phyloP scores from a whole-genome alignment of 2,329 filamentous ascomycete species.

The Fusarium concolor region DNA sequence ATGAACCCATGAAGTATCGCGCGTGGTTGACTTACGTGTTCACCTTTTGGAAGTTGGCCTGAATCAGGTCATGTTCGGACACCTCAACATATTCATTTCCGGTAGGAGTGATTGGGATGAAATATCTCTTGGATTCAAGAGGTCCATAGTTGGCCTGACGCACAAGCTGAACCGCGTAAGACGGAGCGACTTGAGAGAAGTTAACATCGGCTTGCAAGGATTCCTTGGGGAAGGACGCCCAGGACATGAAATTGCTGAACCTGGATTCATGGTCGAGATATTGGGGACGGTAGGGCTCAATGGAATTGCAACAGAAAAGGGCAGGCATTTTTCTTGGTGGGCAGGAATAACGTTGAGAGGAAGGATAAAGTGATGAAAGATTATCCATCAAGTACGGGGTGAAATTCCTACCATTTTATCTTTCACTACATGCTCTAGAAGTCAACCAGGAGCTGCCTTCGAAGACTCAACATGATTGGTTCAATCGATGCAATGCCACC shows the following conservation, averaged over 20 bases:
- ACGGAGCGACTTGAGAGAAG: neutral
- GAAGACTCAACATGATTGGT: neutral
- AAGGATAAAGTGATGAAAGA: too few relatives aligned
- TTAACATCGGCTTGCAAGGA: neutral
- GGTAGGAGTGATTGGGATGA: neutral
- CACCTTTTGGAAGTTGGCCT: constrained; percentile 1
- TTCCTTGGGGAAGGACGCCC: neutral
- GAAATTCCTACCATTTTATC: too few relatives aligned
- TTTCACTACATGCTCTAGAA: too few relatives aligned
- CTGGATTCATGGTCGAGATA: neutral
- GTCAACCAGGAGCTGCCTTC: too few relatives aligned
- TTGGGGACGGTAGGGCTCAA: neutral
- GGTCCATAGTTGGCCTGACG: neutral
- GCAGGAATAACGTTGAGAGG: too few relatives aligned
- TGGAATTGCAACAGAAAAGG: neutral
- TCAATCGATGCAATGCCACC: neutral
- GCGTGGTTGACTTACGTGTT: constrained; percentile 5
- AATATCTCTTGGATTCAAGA: neutral
- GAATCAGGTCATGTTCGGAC: neutral
- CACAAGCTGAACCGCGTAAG: neutral
- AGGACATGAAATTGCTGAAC: neutral
- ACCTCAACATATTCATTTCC: neutral
- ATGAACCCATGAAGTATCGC: too few relatives aligned
- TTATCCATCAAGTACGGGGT: too few relatives aligned
- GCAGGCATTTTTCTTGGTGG: neutral